Evolutionary conservation across 2,329 filamentous ascomycete genomes (phyloP), one percentile per base, ranked within the genome.

Genomic region (Neospermospora avenae): DNA sequence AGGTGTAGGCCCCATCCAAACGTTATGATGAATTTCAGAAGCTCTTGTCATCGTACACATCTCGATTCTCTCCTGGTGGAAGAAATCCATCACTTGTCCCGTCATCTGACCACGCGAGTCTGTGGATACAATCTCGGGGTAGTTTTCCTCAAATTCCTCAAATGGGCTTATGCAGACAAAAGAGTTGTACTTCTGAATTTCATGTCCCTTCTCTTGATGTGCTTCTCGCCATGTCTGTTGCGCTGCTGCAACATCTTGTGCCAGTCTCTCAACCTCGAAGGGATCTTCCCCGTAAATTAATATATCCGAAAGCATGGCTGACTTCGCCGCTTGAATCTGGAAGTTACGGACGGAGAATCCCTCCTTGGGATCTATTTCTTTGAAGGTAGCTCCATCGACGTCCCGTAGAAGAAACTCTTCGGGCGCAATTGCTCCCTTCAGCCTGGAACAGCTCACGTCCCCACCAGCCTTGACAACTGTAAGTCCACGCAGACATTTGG

Each of bases 281-380:
- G 79, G 76, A 65, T 91, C 84, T 57, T 93, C 89, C 13, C 91
- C 91, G 72, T 99, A 99, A 0, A 99, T 84, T 42, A 99, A 83
- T 65, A 99, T 91, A 73, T 99, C 95, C 0, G 93, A 97, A 8
- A 95, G 84, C 65, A 89, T 85, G 57, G 93, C 93, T 65, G 90
- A 79, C 74, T 99, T 99, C 60, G 89, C 89, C 0, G 90, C 84
- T 74, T 99, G 95, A 41, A 98, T 98, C 69, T 98, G 93, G 72
- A 99, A 99, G 74, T 98, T 98, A 48, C 95, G 86, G 45, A 98
- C 93, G 4, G 91, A 96, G 72, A 98, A 98, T 8, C 95, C 95
- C 66, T 96, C 90, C 58, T 79, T 83, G 1, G 95, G 95, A 71
- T 99, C 95, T 42, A 88, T 83, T 45, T 96, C 90, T 62, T 92